Evolutionary conservation across 768 basidiomycete genomes (phyloP), one percentile per base, ranked within the genome.

Genomic region (Leccinum aurantiacum): DNA sequence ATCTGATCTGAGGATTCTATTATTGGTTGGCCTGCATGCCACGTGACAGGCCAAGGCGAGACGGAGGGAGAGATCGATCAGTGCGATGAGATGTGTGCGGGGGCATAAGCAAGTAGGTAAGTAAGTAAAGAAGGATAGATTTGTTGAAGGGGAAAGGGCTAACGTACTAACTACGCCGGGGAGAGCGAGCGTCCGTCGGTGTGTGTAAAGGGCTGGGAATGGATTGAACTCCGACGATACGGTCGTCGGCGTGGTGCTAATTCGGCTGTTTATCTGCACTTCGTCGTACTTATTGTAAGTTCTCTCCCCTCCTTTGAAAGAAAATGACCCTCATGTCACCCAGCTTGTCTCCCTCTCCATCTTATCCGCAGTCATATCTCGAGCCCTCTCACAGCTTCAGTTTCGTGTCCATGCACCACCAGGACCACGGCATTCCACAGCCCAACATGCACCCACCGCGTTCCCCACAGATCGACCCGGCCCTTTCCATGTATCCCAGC

Each of bases 381-480:
- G 51, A 63, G 57, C 61, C 59, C 57, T 63, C 77, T 67, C 61
- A 71, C 69, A 71, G 72, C 55, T 76, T 79, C 61, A 77, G 71
- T 76, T 80, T 72, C 60, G 74, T 79, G 72, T 70, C 77, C 63
- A 74, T 74, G 62, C 80, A 76, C 58, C 78, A 77, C 62, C 78
- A 81, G 56, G 78, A 80, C 60, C 82, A 82, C 60, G 62, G 61
- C 65, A 61, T 75, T 57, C 70, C 74, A 65, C 73, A 74, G 67
- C 65, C 71, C 41, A 74, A 68, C 73, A 76, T 76, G 75, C 74
- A 65, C 61, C 75, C 75, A 59, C 81, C 86, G 58, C 80, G 82
- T 55, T 85, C 87, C 25, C 82, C 86, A 1, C 78, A 86, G 47
- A 87, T 90, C 56, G 88, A 91, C 74, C 89, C 89, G 22, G 76